Evolutionary conservation across 2,329 filamentous ascomycete genomes (phyloP).

Genomic region (Escovopsis sp.): DNA sequence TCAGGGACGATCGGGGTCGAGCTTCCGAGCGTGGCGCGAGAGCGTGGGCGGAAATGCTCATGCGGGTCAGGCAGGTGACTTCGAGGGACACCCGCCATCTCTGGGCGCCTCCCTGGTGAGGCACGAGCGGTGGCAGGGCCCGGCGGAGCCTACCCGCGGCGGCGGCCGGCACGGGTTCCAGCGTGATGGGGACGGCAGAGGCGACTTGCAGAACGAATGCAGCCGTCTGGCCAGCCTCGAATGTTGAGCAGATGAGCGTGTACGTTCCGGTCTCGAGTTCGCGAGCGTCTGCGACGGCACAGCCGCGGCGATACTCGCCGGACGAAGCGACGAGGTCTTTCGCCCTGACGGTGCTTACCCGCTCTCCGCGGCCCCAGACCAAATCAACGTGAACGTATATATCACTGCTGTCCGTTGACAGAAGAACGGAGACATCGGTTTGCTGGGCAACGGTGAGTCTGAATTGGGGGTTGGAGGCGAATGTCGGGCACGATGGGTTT

Average conservation of each 20-base stretch:
- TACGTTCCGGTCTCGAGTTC: constrained; percentile 58
- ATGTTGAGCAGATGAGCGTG: constrained; percentile 81
- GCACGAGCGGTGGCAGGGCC: constrained; percentile 38
- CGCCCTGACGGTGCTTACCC: constrained; percentile 52
- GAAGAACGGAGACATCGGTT: constrained; percentile 54
- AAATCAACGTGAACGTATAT: constrained; percentile 74
- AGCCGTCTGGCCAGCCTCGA: constrained; percentile 63
- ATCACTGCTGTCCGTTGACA: constrained; percentile 51
- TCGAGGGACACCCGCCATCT: constrained; percentile 24
- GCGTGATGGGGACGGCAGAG: constrained; percentile 37
- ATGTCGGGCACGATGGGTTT: constrained; percentile 59
- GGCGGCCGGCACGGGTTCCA: constrained; percentile 52
- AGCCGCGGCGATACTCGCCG: constrained; percentile 75
- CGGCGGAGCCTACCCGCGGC: constrained; percentile 58
- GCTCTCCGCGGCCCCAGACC: constrained; percentile 59
- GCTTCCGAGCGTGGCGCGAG: constrained; percentile 9
- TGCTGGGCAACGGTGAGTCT: constrained; percentile 40
- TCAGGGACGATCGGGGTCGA: constrained; percentile 29
- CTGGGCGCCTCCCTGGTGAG: constrained; percentile 26
- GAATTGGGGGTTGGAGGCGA: constrained; percentile 81
- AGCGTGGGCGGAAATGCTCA: constrained; percentile 23
- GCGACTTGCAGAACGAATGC: constrained; percentile 63
- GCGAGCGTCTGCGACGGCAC: constrained; percentile 50
- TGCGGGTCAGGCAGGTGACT: constrained; percentile 38
- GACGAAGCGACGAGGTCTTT: constrained; percentile 71